phyloP scores from a whole-genome alignment of 768 basidiomycete species.

The Pisolithus tinctorius region DNA sequence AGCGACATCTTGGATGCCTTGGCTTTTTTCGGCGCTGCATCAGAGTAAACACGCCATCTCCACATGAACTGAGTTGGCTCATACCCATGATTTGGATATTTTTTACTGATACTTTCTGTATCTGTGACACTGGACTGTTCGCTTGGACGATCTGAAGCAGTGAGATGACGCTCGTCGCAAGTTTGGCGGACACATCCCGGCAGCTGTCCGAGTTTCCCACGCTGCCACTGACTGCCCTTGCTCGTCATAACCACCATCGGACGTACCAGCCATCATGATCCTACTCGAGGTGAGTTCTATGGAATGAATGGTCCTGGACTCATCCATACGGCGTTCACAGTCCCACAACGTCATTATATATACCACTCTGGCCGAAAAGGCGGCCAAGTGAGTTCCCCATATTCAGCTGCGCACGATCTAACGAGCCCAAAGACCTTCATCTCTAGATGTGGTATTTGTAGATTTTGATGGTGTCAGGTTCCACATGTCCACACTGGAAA shows the following conservation, averaged over 20 bases:
- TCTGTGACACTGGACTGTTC: conserved; percentile 4
- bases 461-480: conserved; percentile 98
- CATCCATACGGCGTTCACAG: conserved; percentile 33
- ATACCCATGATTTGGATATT: conserved; percentile 21
- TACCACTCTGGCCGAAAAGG: conserved; percentile 81
- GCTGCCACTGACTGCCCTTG: conserved; percentile 7
- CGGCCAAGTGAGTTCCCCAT: conserved; percentile 56
- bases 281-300: conserved; percentile 61
- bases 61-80: conserved; percentile 1
- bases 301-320: neutral
- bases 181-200: conserved; percentile 11
- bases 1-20: conserved; percentile 91
- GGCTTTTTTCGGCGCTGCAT: conserved; percentile 71
- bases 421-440: conserved; percentile 60
- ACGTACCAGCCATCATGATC: conserved; percentile 49
- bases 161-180: conserved; percentile 6
- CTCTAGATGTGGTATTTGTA: conserved; percentile 92
- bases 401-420: conserved; percentile 5
- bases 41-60: conserved; percentile 3
- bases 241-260: neutral
- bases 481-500: conserved; percentile 82
- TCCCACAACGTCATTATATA: conserved; percentile 92
- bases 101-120: conserved; percentile 9
- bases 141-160: conserved; percentile 4
- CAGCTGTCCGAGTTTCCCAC: conserved; percentile 22